Conservation (phyloP, 208 protist species). For the Vickermania spadyakhi region DNA sequence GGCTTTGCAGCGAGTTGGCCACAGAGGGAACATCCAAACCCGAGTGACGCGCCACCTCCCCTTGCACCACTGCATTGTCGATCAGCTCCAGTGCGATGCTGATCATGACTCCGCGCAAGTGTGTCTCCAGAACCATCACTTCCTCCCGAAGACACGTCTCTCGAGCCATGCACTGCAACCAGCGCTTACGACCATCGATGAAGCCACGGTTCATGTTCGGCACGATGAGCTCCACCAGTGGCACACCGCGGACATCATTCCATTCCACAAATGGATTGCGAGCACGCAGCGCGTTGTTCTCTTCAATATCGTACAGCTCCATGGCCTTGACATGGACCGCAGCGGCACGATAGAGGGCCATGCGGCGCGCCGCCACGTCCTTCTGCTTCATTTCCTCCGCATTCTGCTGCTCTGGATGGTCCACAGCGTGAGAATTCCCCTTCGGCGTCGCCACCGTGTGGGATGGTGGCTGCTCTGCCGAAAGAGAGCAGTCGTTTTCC, state of each 20-base stretch:
- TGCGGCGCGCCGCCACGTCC: slow-evolving; percentile 2
- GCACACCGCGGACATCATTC: slow-evolving; percentile 42
- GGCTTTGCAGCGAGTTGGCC: background rate
- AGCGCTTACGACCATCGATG: background rate
- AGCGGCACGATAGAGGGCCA: slow-evolving; percentile 10
- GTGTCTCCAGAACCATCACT: background rate
- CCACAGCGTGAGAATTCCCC: background rate
- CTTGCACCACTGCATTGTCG: background rate
- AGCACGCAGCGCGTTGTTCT: slow-evolving; percentile 52
- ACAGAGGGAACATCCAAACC: background rate
- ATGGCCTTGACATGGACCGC: slow-evolving; percentile 9
- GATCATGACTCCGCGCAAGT: background rate
- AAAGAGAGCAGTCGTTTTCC: too few species aligned
- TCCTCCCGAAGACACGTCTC: background rate
- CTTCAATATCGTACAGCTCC: slow-evolving; percentile 24
- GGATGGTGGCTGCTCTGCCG: too few species aligned
- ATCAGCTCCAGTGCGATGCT: background rate
- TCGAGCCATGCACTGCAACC: background rate
- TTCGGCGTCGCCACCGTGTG: too few species aligned
- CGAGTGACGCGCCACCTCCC: background rate
- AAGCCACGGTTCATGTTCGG: background rate
- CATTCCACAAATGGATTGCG: slow-evolving; percentile 58
- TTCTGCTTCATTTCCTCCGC: background rate
- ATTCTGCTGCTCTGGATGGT: background rate
- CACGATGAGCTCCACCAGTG: slow-evolving; percentile 24